Percentiles rank a stretch among this genome's conserved stretches.
Conservation (phyloP, 2,329 filamentous ascomycete genomes). For the Esteya vermicola region DNA sequence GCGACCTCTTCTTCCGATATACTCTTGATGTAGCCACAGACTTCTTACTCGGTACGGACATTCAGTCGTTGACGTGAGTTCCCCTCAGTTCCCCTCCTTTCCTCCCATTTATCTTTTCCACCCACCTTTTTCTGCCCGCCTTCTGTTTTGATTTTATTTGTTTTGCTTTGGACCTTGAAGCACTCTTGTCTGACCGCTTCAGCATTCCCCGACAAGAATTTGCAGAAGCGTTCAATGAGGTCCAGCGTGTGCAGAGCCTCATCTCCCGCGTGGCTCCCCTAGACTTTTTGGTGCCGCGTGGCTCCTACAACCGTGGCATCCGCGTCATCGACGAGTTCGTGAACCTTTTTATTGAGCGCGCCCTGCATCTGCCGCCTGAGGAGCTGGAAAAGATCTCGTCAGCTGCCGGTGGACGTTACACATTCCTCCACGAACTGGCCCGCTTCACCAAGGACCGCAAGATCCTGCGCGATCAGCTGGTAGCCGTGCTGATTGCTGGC, state of each 20-base stretch:
- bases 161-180: neutral
- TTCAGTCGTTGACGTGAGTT: conserved; percentile 43
- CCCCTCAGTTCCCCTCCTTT: neutral
- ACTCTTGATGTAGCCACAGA: conserved; percentile 78
- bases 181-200: too few species aligned
- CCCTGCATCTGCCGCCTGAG: conserved; percentile 51
- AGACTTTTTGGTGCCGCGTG: conserved; percentile 46
- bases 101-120: neutral
- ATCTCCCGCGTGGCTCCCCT: conserved; percentile 52
- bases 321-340: conserved; percentile 63
- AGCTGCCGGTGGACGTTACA: conserved; percentile 33
- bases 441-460: conserved; percentile 58
- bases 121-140: neutral
- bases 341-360: conserved; percentile 60
- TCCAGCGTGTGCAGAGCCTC: conserved; percentile 59
- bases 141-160: neutral
- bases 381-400: conserved; percentile 53
- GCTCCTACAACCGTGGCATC: conserved; percentile 48
- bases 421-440: conserved; percentile 76
- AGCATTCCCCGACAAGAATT: conserved; percentile 51
- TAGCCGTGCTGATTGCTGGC: conserved; percentile 70
- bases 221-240: conserved; percentile 67
- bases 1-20: conserved; percentile 69
- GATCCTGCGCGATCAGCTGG: conserved; percentile 70
- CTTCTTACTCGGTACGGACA: conserved; percentile 68